Evolutionary conservation across 805 yeast species (phyloP).

Genomic region (Saccharomycopsis fermentans): DNA sequence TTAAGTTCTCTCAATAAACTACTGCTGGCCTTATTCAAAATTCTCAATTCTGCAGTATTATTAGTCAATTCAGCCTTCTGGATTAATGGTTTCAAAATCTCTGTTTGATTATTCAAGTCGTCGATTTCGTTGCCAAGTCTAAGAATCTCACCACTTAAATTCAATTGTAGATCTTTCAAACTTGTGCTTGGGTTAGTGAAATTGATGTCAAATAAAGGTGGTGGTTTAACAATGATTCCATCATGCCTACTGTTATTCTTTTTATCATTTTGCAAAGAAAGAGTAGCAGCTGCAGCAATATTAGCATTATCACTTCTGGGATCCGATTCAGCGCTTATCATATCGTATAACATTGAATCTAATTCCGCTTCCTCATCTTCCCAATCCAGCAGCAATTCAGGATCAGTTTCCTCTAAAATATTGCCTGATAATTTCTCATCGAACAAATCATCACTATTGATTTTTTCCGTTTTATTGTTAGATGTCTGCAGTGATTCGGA

Average conservation of each 20-base stretch:
- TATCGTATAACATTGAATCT: conserved; percentile 17
- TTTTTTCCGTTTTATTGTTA: not conserved
- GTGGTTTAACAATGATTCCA: not conserved
- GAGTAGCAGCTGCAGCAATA: conserved; percentile 54
- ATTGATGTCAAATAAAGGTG: not conserved
- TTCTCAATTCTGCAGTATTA: conserved; percentile 55
- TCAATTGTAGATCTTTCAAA: conserved; percentile 23
- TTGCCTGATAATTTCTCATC: not conserved
- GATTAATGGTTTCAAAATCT: conserved; percentile 55
- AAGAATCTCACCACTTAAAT: conserved; percentile 56
- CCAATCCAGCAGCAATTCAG: conserved; percentile 3
- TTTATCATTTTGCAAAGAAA: conserved; percentile 28
- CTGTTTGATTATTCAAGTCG: conserved; percentile 48
- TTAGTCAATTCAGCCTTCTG: conserved; percentile 80
- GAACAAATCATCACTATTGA: not conserved
- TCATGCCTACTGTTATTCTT: not conserved
- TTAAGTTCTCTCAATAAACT: conserved; percentile 66
- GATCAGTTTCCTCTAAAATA: not conserved
- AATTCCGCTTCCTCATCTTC: conserved; percentile 13
- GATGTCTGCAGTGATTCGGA: not conserved
- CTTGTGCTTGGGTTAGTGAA: not conserved
- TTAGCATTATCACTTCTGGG: conserved; percentile 26
- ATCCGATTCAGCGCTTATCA: conserved; percentile 19
- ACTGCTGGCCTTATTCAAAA: conserved; percentile 55
- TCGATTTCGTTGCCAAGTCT: conserved; percentile 49